Evolutionary conservation across 2,329 filamentous ascomycete species (phyloP), one percentile per base, ranked within the genome.

Genomic region (Hyphodiscus sp.): DNA sequence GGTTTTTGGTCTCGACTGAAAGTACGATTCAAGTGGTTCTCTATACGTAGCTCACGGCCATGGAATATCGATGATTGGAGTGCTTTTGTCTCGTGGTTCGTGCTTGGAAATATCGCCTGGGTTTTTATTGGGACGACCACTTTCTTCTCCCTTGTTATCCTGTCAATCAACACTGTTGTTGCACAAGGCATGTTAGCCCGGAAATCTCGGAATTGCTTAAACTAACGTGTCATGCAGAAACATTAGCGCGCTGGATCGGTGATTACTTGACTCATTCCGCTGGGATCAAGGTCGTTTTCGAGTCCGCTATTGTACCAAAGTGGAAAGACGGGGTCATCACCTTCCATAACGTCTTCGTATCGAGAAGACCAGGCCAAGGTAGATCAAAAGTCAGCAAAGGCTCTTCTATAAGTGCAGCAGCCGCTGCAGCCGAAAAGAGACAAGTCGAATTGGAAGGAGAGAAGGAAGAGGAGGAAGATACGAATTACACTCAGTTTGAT

Each of bases 11-110:
- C 95, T 58, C 82, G 94, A 47, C 71, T 96, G 45, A 90, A 87
- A 66, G 88, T 97, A 20, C 86, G 91, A 42, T 95, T 97, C 74
- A 99, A 99, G 71, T 99, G 94, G 94, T 86, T 94, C 64, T 95
- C 94, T 2, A 99, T 99, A 64, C 80, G 91, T 67, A 96, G 91
- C 68, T 89, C 88, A 69, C 81, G 94, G 41, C 94, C 94, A 0
- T 99, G 94, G 82, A 99, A 95, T 69, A 81, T 86, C 20, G 94
- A 99, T 69, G 94, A 99, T 73, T 96, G 96, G 76, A 89, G 91
- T 45, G 94, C 94, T 3, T 92, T 99, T 58, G 83, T 90, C 50
- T 97, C 94, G 1, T 97, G 92, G 92, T 87, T 99, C 58, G 80
- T 97, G 58, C 78, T 96, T 51, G 94, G 92, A 0, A 94, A 99